Percentiles rank a stretch among this genome's conserved stretches.
Conservation (phyloP, 2,329 filamentous ascomycete genomes). For the Exophiala dermatitidis region DNA sequence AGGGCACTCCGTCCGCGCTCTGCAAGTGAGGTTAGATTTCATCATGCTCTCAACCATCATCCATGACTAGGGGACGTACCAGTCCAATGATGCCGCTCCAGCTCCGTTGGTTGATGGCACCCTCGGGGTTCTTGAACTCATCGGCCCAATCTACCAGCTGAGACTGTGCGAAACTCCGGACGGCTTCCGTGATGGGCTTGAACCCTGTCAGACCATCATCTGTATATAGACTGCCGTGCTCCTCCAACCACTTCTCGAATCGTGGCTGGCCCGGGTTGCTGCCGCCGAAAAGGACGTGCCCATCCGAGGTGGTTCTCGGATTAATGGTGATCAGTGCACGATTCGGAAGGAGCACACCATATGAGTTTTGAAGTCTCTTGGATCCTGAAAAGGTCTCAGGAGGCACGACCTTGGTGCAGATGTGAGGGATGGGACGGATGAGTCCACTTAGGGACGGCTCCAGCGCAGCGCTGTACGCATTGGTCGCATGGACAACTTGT, state of each 20-base stretch:
- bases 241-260: neutral
- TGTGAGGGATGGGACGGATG: constrained; percentile 1
- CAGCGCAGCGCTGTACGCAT: constrained; percentile 4
- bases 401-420: neutral
- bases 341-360: neutral
- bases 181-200: neutral
- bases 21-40: neutral
- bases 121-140: neutral
- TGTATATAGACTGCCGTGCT: neutral
- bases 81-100: constrained; percentile 3
- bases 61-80: neutral
- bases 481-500: constrained; percentile 2
- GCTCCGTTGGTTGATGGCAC: neutral
- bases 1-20: constrained; percentile 2
- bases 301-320: neutral
- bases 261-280: neutral
- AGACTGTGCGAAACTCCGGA: neutral
- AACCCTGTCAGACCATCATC: constrained; percentile 1
- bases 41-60: neutral
- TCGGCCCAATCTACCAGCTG: neutral
- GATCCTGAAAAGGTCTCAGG: neutral
- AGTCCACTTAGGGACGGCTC: neutral
- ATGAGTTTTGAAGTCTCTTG: neutral
- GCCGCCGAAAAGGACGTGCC: neutral
- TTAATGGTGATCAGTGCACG: constrained; percentile 1